Evolutionary conservation across 495 filamentous ascomycete species (phyloP), one percentile per base, ranked within the genome.

Genomic region (Penicillium coffeae): DNA sequence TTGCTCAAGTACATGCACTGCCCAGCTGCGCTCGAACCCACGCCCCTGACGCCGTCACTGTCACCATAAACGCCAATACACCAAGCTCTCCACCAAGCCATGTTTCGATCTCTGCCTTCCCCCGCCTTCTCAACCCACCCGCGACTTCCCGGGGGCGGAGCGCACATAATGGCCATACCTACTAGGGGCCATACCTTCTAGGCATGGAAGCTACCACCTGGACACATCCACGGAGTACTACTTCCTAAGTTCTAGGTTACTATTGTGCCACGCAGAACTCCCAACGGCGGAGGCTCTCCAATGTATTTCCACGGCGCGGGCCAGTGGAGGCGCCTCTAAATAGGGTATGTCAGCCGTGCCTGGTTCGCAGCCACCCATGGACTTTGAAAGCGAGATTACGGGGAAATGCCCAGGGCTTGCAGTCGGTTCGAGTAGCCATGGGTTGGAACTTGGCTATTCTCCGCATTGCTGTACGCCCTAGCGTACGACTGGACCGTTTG

Each of bases 301-400:
- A 9, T 20, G 25, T 45, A 50, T 38, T 50, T 37, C 47, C 47
- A 50, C 47, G 47, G 38, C 16, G 19, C 21, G 27, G 30, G 42
- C 10, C 10, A 30, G 47, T 50, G 47, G 47, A 50, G 42, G 15
- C 18, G 8, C 14, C 39, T 37, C 47, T 36, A 50, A 50, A 50
- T 42, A 50, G 39, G 39, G 39, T 43, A 48, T 40, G 16, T 48
- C 22, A 25, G 38, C 37, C 46, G 36, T 41, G 46, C 38, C 36
- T 48, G 18, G 36, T 38, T 48, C 21, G 38, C 10, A 33, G 21
- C 37, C 22, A 21, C 15, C 46, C 46, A 41, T 48, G 37, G 46
- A 19, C 21, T 33, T 9, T 7, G 36, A 13, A 21, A 21, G 3
- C 19, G 8, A 15, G 20, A 1, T 41, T 41, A 6, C n/a, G n/a